A percentile compares a stretch with the other conserved stretches of the same genome.
phyloP scores from a whole-genome alignment of 768 basidiomycete genomes.

The Hydnum rufescens region DNA sequence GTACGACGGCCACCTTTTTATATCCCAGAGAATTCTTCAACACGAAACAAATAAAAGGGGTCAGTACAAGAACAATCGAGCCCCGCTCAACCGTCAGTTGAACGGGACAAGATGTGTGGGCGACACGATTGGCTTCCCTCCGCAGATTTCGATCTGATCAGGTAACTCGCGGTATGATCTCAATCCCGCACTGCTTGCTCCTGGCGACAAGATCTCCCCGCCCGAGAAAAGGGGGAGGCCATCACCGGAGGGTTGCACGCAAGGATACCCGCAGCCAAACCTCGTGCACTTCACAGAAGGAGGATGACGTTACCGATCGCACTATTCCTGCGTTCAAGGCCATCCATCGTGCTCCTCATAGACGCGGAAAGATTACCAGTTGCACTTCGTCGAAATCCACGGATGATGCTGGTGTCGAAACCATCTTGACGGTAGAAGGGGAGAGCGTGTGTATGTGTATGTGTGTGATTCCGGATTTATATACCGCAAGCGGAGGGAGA shows the following conservation, averaged over 20 bases:
- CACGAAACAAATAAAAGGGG: slow-evolving; percentile 15
- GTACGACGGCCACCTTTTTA: slow-evolving; percentile 53
- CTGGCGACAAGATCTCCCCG: slow-evolving; percentile 12
- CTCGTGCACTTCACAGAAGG: slow-evolving; percentile 26
- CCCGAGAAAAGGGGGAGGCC: slow-evolving; percentile 11
- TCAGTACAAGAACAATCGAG: slow-evolving; percentile 29
- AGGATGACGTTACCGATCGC: slow-evolving; percentile 59
- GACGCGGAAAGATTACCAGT: no score
- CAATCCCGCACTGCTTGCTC: slow-evolving; percentile 40
- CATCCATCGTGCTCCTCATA: no score
- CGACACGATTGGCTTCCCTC: slow-evolving; percentile 50
- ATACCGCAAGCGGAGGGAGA: no score
- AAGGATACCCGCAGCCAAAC: slow-evolving; percentile 86
- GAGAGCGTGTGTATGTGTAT: no score
- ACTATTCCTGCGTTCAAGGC: no score
- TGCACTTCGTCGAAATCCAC: no score
- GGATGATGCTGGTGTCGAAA: no score
- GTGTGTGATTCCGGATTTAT: no score
- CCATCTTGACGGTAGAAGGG: no score
- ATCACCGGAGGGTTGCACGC: slow-evolving; percentile 16
- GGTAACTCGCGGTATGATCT: slow-evolving; percentile 95
- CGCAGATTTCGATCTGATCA: slow-evolving; percentile 95
- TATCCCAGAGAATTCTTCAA: slow-evolving; percentile 54
- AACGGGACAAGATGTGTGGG: slow-evolving; percentile 37
- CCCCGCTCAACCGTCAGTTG: slow-evolving; percentile 18